Evolutionary conservation across 495 filamentous ascomycete species (phyloP), one percentile per base, ranked within the genome.

Genomic region (Penicillium desertorum): DNA sequence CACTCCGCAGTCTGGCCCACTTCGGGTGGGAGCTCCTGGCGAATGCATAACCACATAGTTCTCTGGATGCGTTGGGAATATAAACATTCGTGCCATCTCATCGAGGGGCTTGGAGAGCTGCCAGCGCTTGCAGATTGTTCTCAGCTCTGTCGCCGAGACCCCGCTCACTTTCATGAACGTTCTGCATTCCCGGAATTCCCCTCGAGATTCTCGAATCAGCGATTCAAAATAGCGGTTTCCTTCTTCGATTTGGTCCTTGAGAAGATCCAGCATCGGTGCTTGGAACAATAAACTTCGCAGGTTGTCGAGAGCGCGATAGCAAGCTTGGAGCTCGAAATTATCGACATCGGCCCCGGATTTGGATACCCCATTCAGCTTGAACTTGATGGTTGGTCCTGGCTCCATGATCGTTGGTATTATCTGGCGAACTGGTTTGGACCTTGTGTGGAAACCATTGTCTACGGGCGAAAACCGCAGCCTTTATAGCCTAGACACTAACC

Each of bases 21-120:
- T 27, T 19, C 23, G 10, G 7, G 32, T 4, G 6, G 16, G 30
- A 7, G 43, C 29, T 17, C 32, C 52, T 55, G 43, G 43, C 8
- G 32, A 44, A 36, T 46, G 43, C 43, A 55, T 46, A 22, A 46
- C 32, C 14, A 5, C 32, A 47, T 55, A 55, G 19, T 45, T 14
- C 30, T 36, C 52, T 14, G 52, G 43, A 43, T 55, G 52, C 10
- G 52, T 34, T 19, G 52, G 30, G 17, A 55, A 46, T 27, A 55
- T 32, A 14, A 46, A 46, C 29, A 14, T 55, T 14, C 17, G 29
- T 5, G 43, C 52, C 52, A 55, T 45, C 4, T 46, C 20, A 7
- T 55, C 32, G 3, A 46, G 12, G 1, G 52, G 52, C 22, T 45
- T 9, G 32, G 42, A 46, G 6, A 36, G 20, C 7, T 45, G 43